These are phyloP conservation scores for Avicennia marina DNA, from an alignment of 257 asterid genomes.

Conservation along the genomic window DNA sequence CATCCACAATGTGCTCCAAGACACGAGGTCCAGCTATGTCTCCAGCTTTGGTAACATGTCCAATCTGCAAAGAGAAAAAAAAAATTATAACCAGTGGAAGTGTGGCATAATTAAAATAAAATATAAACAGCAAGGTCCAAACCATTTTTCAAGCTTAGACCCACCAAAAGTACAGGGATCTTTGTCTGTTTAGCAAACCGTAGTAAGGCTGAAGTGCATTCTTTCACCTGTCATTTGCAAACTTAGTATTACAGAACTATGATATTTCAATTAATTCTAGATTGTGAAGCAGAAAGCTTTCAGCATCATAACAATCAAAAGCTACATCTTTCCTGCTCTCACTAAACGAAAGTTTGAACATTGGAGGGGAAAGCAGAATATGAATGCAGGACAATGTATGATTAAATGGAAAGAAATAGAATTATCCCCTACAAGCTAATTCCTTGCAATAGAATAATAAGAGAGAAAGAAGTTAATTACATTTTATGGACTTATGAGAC, in stretches of 20 bases:
- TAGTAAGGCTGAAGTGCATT: conserved; percentile 87
- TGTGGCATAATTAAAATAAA: background rate
- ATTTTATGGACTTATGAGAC: background rate
- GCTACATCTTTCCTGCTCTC: background rate
- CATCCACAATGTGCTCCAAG: conserved; percentile 96
- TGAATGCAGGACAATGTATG: conserved; percentile 14
- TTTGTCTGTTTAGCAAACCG: conserved; percentile 87
- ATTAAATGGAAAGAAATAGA: conserved; percentile 5
- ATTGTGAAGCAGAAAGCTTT: conserved; percentile 7
- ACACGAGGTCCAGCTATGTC: conserved; percentile 97
- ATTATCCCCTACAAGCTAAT: background rate
- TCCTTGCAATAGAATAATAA: conserved; percentile 11
- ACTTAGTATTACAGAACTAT: conserved; percentile 7
- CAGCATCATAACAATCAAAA: conserved; percentile 7
- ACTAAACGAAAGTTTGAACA: conserved; percentile 8
- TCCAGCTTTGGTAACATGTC: conserved; percentile 93
- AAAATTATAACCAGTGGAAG: conserved; percentile 16
- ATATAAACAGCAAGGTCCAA: background rate
- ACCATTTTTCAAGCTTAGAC: conserved; percentile 16
- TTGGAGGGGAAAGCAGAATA: conserved; percentile 2
- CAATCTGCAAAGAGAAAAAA: conserved; percentile 51
- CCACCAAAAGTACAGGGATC: conserved; percentile 81
- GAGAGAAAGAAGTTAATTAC: background rate
- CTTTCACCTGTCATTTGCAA: conserved; percentile 64
- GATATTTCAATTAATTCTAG: background rate